These are phyloP conservation scores for Dioscorea zingiberensis DNA, from an alignment of 106 monocot species.

Conservation along the genomic window DNA sequence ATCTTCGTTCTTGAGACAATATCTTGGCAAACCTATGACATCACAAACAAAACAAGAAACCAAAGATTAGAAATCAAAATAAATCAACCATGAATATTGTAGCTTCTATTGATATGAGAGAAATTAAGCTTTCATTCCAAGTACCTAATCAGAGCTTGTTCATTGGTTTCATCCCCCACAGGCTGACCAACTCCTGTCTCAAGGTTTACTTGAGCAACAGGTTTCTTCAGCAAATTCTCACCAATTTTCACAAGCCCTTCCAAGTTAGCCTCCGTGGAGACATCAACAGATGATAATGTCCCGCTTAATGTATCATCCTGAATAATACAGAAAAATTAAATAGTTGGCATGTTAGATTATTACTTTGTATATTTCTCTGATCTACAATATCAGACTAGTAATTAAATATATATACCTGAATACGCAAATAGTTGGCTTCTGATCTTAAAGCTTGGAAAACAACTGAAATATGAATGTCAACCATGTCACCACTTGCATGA, in stretches of 20 bases:
- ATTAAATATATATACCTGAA: too few species aligned
- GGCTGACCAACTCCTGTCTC: conserved; percentile 17
- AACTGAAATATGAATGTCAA: conserved; percentile 47
- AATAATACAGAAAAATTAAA: too few species aligned
- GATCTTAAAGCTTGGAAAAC: conserved; percentile 43
- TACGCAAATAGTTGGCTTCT: conserved; percentile 35
- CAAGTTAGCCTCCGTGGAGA: conserved; percentile 19
- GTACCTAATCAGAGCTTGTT: conserved; percentile 13
- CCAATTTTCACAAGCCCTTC: conserved; percentile 10
- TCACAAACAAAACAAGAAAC: neutral
- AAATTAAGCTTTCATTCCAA: neutral
- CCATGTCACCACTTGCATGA: conserved; percentile 67
- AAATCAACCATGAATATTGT: neutral
- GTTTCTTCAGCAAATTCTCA: conserved; percentile 17
- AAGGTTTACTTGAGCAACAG: conserved; percentile 19
- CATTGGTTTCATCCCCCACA: conserved; percentile 12
- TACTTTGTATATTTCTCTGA: neutral
- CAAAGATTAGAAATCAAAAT: neutral
- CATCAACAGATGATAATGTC: conserved; percentile 18
- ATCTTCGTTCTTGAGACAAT: conserved; percentile 1
- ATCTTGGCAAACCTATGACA: conserved; percentile 4
- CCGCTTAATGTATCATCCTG: conserved; percentile 23
- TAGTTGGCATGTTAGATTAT: neutral
- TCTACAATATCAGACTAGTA: too few species aligned
- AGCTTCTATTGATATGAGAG: too few species aligned